A percentile compares a stretch with the other conserved stretches of the same genome.
Evolutionary conservation across 441 rosid species (phyloP).

Genomic region (Kokia cookei): DNA sequence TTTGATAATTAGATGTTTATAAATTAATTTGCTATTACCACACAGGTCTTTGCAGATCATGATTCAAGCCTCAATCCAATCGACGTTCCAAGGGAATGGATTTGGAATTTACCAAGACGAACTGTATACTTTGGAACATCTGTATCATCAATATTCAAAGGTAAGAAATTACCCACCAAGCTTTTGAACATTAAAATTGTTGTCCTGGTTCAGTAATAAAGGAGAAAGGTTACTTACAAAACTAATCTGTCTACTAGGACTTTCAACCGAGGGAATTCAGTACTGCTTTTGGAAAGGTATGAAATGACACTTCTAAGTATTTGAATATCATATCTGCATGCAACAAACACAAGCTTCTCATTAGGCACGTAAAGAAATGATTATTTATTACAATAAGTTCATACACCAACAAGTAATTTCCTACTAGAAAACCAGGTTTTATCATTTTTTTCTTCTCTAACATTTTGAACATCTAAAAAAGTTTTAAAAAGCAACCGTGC

Average conservation of each 20-base stretch:
- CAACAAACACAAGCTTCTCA: background rate
- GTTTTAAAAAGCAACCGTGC: background rate
- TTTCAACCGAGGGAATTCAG: constrained; percentile 74
- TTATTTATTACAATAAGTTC: background rate
- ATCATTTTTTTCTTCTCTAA: background rate
- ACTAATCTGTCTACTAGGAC: constrained; percentile 42
- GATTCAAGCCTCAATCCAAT: constrained; percentile 77
- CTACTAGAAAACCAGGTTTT: background rate
- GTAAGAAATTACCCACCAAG: constrained; percentile 27
- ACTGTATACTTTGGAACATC: constrained; percentile 93
- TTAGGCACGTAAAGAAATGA: background rate
- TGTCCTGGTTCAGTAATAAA: background rate
- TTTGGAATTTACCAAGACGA: constrained; percentile 83
- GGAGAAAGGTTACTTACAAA: constrained; percentile 7
- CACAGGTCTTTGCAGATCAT: constrained; percentile 95
- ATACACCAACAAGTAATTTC: background rate
- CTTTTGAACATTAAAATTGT: background rate
- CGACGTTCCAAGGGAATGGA: constrained; percentile 69
- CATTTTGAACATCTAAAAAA: background rate
- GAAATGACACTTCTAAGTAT: constrained; percentile 10
- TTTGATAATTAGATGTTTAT: constrained; percentile 8
- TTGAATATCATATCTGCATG: constrained; percentile 7
- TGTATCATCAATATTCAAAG: constrained; percentile 82
- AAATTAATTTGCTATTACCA: constrained; percentile 12
- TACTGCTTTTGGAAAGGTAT: constrained; percentile 95